A percentile compares a stretch with the other conserved stretches of the same genome.
Evolutionary conservation across 1,139 yeast species (phyloP).

Genomic region (Blastobotrys illinoisensis): DNA sequence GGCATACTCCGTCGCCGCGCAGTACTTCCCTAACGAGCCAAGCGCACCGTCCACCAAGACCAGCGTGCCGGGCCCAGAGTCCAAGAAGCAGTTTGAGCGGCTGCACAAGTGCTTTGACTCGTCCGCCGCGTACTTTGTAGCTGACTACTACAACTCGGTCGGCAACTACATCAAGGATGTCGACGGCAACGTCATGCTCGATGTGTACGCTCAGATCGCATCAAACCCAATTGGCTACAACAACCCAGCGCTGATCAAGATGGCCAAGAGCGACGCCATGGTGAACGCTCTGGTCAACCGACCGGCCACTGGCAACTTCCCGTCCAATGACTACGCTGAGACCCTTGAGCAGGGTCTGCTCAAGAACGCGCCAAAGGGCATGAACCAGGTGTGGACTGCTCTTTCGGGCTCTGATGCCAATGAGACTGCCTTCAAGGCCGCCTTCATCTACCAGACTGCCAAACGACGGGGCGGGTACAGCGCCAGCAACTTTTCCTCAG

Average conservation of each 20-base stretch:
- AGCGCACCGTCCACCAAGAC: conserved; percentile 50
- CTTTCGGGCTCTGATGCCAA: conserved; percentile 81
- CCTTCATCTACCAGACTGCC: conserved; percentile 68
- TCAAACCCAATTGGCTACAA: conserved; percentile 77
- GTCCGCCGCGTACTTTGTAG: conserved; percentile 61
- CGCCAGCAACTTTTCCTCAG: conserved; percentile 45
- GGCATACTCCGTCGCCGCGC: conserved; percentile 20
- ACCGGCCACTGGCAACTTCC: conserved; percentile 75
- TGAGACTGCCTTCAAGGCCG: conserved; percentile 81
- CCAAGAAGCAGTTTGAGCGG: conserved; percentile 41
- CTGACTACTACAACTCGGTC: conserved; percentile 59
- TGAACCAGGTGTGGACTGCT: conserved; percentile 54
- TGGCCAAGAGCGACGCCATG: conserved; percentile 62
- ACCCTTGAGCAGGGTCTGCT: conserved; percentile 45
- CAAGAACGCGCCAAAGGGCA: conserved; percentile 26
- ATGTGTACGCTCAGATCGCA: conserved; percentile 73
- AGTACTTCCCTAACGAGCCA: conserved; percentile 57
- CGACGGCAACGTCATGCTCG: conserved; percentile 64
- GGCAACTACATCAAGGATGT: conserved; percentile 71
- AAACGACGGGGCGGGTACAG: conserved; percentile 47
- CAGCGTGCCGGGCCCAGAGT: conserved; percentile 60
- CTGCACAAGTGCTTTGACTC: conserved; percentile 57
- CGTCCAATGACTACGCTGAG: conserved; percentile 54
- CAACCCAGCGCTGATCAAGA: conserved; percentile 58
- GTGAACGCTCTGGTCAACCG: conserved; percentile 64